Percentiles rank a stretch among this genome's conserved stretches.
Conservation (phyloP, 805 yeast species). For the Diddensiella transvaalensis region DNA sequence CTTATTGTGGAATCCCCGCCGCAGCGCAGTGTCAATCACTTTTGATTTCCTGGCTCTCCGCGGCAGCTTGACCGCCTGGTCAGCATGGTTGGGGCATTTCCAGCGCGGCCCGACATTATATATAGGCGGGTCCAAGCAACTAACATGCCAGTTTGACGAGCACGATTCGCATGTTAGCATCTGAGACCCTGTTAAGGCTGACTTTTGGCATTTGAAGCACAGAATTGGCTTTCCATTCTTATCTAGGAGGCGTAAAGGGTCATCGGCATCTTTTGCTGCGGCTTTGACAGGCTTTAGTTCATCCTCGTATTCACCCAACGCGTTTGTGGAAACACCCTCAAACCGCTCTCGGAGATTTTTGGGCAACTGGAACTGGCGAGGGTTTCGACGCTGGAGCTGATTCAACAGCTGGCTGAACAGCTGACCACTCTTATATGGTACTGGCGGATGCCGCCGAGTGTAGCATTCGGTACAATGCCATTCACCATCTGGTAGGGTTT, state of each 20-base stretch:
- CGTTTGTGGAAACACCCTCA: constrained; percentile 64
- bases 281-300: constrained; percentile 48
- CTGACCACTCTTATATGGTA: constrained; percentile 32
- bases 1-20: constrained; percentile 49
- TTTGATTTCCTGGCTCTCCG: constrained; percentile 47
- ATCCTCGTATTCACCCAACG: constrained; percentile 68
- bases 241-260: constrained; percentile 46
- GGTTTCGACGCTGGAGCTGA: constrained; percentile 55
- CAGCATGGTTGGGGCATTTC: constrained; percentile 89
- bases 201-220: constrained; percentile 72
- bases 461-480: constrained; percentile 86
- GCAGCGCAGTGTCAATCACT: constrained; percentile 51
- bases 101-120: constrained; percentile 76
- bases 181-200: constrained; percentile 57
- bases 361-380: constrained; percentile 69
- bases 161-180: constrained; percentile 82
- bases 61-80: constrained; percentile 28
- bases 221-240: constrained; percentile 62
- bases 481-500: constrained; percentile 73
- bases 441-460: constrained; percentile 41
- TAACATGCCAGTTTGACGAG: constrained; percentile 79
- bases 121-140: constrained; percentile 76
- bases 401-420: constrained; percentile 58
- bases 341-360: constrained; percentile 63
- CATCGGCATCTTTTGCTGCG: constrained; percentile 14